Base-by-base conservation (phyloP, 1,284 basidiomycete genomes). In the Apiotrichum brassicae region DNA sequence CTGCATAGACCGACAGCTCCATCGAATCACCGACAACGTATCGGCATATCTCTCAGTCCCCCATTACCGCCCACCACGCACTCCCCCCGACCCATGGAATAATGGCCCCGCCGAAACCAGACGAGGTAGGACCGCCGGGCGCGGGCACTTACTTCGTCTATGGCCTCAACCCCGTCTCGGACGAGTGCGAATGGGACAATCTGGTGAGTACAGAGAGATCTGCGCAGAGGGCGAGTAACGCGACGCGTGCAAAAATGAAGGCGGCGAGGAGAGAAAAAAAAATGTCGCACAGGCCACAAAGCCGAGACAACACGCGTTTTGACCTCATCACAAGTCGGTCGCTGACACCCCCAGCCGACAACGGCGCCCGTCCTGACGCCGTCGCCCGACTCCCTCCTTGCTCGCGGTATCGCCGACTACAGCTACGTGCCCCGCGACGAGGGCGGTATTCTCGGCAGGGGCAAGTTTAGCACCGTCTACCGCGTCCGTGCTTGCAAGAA, bases 391-490 rank as follows among this genome's bases (percentile, higher is more conserved):
- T 50, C 49, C 19, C 59, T 75, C n/a, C 64, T 77, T 5, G 53
- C 56, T 9, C 44, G 58, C 20, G 76, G 76, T 2, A 72, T 77
- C 35, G 70, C 59, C 20, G 75, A 75, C 44, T 76, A 76, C 55
- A 69, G 70, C 3, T 75, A 70, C 51, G 23, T 69, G 2, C 62
- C 59, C 8, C 59, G 28, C 8, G 38, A 40, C 8, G 56, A 51
- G 4, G 66, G 65, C n/a, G 65, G 65, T n/a, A 54, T 68, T 16
- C 60, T 77, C 6, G 76, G 76, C 6, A 63, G 64, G 32, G 76
- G 76, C 28, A 78, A 77, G 60, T 78, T 78, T 54, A 69, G 65
- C 44, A 70, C 73, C 9, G 76, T 78, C 1, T 72, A 75, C 54
- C 67, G 74, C 35, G 75, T 50, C 24, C 26, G n/a, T 4, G 18